phyloP scores from a whole-genome alignment of 176 grass and related monocot species.

The Aegilops speltoides region DNA sequence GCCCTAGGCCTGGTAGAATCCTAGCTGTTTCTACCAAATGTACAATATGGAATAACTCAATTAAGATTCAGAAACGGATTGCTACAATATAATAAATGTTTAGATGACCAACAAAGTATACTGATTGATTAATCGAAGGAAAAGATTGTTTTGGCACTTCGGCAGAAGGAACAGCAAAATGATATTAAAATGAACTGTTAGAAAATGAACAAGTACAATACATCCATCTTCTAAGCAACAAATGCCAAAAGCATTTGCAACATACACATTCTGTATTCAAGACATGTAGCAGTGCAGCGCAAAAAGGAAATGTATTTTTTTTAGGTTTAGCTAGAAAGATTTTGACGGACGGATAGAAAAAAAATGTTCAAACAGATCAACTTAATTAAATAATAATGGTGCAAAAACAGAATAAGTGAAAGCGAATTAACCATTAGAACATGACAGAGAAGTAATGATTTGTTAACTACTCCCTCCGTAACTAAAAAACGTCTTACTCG shows the following conservation, averaged over 20 bases:
- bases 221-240: neutral
- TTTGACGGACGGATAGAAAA: neutral
- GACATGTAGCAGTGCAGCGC: neutral
- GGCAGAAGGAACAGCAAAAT: neutral
- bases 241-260: neutral
- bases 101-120: neutral
- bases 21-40: too few relatives aligned
- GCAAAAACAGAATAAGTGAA: neutral
- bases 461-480: neutral
- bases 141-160: neutral
- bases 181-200: neutral
- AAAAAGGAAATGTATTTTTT: neutral
- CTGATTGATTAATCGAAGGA: neutral
- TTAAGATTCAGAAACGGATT: slow-evolving; percentile 2
- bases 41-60: slow-evolving; percentile 16
- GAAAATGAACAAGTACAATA: slow-evolving; percentile 14
- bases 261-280: neutral
- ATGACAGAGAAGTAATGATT: neutral
- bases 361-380: neutral
- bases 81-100: slow-evolving; percentile 7
- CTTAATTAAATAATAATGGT: slow-evolving; percentile 1
- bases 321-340: slow-evolving; percentile 1
- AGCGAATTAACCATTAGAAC: neutral
- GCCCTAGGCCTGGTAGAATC: too few relatives aligned
- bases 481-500: neutral